Conservation (phyloP, 768 basidiomycete genomes). For the Leccinum incarnatum region DNA sequence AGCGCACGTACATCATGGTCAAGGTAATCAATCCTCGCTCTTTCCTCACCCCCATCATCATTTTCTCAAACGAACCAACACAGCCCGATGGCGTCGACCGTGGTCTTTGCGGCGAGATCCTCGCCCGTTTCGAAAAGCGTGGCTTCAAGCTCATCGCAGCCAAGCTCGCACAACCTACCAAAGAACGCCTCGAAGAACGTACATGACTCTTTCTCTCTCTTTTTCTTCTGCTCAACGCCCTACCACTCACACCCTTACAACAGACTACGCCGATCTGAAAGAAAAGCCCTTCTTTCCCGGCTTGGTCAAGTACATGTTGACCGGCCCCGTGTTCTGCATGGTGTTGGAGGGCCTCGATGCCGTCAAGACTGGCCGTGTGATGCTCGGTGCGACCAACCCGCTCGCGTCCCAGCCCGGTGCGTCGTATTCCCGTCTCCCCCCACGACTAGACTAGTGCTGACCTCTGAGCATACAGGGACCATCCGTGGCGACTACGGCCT, state of each 20-base stretch:
- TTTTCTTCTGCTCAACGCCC: not conserved
- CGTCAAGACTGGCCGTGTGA: conserved; percentile 91
- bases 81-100: conserved; percentile 99
- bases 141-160: conserved; percentile 97
- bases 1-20: conserved; percentile 99
- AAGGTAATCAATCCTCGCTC: conserved; percentile 53
- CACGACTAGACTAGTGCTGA: not conserved
- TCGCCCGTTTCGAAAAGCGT: conserved; percentile 93
- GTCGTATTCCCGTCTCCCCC: conserved; percentile 20
- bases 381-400: conserved; percentile 98
- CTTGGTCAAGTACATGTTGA: conserved; percentile 93
- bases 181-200: conserved; percentile 91
- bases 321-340: conserved; percentile 94
- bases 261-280: conserved; percentile 96
- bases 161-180: conserved; percentile 81
- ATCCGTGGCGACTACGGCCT: conserved; percentile 96
- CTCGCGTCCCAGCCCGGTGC: conserved; percentile 81
- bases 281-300: conserved; percentile 96
- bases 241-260: not conserved
- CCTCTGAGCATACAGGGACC: conserved; percentile 50
- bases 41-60: not conserved
- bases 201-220: not conserved
- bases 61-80: not conserved
- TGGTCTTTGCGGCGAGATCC: conserved; percentile 92
- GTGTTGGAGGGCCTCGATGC: conserved; percentile 94